A percentile compares a stretch with the other conserved stretches of the same genome.
Conservation (phyloP, 345 rosid species). For the Rhizophora apiculata region DNA sequence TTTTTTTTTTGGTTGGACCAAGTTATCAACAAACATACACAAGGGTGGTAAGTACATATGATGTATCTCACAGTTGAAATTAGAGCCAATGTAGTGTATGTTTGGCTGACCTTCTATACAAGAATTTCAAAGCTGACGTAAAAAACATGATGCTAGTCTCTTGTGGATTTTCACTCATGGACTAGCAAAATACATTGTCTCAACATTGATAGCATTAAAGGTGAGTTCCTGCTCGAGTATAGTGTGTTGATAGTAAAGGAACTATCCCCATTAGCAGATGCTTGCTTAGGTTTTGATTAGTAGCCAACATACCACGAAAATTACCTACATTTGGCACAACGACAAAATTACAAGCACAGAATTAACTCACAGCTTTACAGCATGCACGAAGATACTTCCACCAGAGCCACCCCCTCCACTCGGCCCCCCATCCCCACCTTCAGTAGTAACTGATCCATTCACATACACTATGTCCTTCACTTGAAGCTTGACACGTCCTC, state of each 20-base stretch:
- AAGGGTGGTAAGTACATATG: too few relatives aligned
- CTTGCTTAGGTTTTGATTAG: conserved; percentile 7
- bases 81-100: too few relatives aligned
- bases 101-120: too few relatives aligned
- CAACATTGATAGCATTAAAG: neutral
- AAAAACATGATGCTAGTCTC: too few relatives aligned
- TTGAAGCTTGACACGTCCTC: conserved; percentile 72
- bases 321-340: neutral
- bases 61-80: too few relatives aligned
- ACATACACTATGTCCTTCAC: conserved; percentile 57
- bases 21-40: too few relatives aligned
- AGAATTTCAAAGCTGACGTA: too few relatives aligned
- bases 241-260: neutral
- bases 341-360: neutral
- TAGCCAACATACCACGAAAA: neutral
- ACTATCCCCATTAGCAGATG: neutral
- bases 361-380: conserved; percentile 74
- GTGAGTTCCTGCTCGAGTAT: neutral
- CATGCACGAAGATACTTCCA: conserved; percentile 68
- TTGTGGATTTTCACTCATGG: too few relatives aligned
- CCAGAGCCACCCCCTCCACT: conserved; percentile 97
- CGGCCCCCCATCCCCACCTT: conserved; percentile 80
- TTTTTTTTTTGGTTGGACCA: too few relatives aligned
- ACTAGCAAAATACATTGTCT: too few relatives aligned
- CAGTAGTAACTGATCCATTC: conserved; percentile 76